Evolutionary conservation across 805 yeast genomes (phyloP).

Genomic region (Kockiozyma suomiensis): DNA sequence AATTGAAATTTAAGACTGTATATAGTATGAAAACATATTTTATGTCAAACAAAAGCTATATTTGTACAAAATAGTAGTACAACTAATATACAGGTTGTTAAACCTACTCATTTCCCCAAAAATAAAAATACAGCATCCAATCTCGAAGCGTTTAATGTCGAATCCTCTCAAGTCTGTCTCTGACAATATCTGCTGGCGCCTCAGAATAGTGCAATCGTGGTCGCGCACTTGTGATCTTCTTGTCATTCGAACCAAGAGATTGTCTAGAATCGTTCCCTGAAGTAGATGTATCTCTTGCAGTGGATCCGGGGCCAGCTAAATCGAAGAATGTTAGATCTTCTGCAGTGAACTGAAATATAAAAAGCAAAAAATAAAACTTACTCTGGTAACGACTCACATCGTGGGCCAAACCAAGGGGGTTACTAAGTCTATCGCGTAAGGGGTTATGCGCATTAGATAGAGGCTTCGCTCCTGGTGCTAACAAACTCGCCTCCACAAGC

Average conservation of each 20-base stretch:
- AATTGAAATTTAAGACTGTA: conserved; percentile 15
- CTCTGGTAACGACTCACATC: conserved; percentile 3
- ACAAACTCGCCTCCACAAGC: conserved; percentile 14
- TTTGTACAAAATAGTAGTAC: background rate
- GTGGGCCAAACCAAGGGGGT: conserved; percentile 14
- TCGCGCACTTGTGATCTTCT: conserved; percentile 8
- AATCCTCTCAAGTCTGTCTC: background rate
- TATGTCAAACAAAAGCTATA: background rate
- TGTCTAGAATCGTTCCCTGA: background rate
- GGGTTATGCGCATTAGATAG: background rate
- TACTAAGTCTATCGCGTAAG: background rate
- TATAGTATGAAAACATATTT: background rate
- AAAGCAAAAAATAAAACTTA: background rate
- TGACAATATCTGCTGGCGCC: conserved; percentile 20
- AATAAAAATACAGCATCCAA: background rate
- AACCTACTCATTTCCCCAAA: background rate
- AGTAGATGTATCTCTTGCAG: background rate
- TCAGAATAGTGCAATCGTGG: conserved; percentile 25
- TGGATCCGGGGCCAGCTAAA: no score
- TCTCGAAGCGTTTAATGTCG: background rate
- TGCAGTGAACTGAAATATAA: background rate
- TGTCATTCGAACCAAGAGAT: background rate
- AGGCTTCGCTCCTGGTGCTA: background rate
- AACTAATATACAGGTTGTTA: background rate
- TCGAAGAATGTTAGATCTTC: no score